Base-by-base conservation (phyloP, 2,329 filamentous ascomycete species). In the Ceratocystis albifundus region DNA sequence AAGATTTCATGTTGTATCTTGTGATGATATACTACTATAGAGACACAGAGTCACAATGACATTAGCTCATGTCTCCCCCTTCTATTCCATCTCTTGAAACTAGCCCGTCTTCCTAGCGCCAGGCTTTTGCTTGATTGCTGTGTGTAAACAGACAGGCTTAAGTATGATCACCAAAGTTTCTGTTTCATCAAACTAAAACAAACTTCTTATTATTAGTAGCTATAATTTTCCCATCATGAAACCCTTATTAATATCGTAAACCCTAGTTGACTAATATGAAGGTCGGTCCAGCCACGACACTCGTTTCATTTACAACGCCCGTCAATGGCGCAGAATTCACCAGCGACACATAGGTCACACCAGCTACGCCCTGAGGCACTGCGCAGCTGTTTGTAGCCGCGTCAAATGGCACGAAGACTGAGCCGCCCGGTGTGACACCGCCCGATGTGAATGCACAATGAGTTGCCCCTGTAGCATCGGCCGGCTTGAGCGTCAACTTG, bases 391-490 rank as follows among this genome's bases (percentile, higher is more conserved):
- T 79, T 2, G 77, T 77, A 53, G 78, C 75, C 65, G 73, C 72
- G 50, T 78, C 76, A 72, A 88, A 84, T 30, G 78, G 69, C 0
- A 80, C 78, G 74, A 89, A 90, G 66, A 78, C 77, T 48, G 83
- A 84, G 70, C 84, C 84, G 65, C 83, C 82, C 50, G 81, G 77
- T 17, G 76, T 74, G 15, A 80, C 72, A 61, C 79, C 79, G 70
- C 84, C 84, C 70, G 84, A 85, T 36, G 85, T 85, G 74, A 89
- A 89, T 36, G 83, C 85, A 74, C 87, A 89, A 75, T 83, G 81
- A 28, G 78, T 80, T 2, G 83, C 85, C 45, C 73, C 74, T 30
- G 78, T 73, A 4, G 80, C 76, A 4, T 79, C 80, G 25, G 80
- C 73, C 66, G 78, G 82, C 73, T 81, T 74, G 62, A 87, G 75